These are phyloP conservation scores for Aspergillus heteromorphus DNA, from an alignment of 495 filamentous ascomycete species.

Conservation along the genomic window DNA sequence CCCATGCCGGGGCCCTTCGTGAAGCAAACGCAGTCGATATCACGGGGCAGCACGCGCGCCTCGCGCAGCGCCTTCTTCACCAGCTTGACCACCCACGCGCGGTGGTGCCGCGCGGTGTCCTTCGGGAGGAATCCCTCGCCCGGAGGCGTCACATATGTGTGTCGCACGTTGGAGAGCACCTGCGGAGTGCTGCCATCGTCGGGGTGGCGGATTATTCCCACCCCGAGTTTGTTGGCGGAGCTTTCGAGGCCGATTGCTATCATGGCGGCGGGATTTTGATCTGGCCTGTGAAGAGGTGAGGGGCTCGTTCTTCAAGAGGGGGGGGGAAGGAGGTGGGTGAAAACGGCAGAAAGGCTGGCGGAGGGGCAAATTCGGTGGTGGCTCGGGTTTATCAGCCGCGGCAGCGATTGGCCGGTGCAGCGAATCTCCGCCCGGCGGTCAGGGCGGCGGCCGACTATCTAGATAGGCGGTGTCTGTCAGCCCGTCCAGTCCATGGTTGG, in stretches of 20 bases:
- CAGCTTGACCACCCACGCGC: conserved; percentile 73
- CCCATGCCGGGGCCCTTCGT: conserved; percentile 97
- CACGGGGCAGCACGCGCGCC: conserved; percentile 53
- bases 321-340: too few species aligned
- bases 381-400: conserved; percentile 21
- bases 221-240: conserved; percentile 94
- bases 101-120: conserved; percentile 90
- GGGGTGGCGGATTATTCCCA: conserved; percentile 86
- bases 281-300: not conserved
- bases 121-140: conserved; percentile 95
- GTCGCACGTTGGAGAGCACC: conserved; percentile 88
- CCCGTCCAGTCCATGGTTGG: too few species aligned
- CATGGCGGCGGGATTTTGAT: conserved; percentile 35
- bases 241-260: conserved; percentile 93
- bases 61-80: conserved; percentile 70
- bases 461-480: too few species aligned
- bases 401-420: conserved; percentile 23
- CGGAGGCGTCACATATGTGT: conserved; percentile 88
- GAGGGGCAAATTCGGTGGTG: conserved; percentile 14
- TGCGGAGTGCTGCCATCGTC: conserved; percentile 53
- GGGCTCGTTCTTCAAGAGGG: too few species aligned
- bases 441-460: too few species aligned
- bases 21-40: conserved; percentile 91
- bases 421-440: conserved; percentile 24
- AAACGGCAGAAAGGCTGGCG: not conserved